A percentile compares a stretch with the other conserved stretches of the same genome.
Evolutionary conservation across 1,284 basidiomycete species (phyloP).

Genomic region (Trametes sp.): DNA sequence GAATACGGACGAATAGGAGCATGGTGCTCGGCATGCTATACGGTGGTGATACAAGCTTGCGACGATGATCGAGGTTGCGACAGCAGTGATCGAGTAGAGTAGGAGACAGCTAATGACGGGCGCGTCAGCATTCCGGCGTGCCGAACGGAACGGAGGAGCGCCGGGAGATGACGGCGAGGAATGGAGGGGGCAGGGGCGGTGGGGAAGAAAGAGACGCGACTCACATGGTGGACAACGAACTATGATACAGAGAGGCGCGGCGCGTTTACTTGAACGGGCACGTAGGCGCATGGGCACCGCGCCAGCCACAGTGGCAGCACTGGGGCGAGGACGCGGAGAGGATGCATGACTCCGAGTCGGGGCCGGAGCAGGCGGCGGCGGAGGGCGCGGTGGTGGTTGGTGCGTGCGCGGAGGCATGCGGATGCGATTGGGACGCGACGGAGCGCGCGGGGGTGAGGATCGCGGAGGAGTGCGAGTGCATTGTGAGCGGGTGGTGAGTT

Average conservation of each 20-base stretch:
- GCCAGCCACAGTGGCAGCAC: conserved; percentile 79
- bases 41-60: conserved; percentile 42
- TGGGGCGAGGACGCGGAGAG: conserved; percentile 61
- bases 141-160: conserved; percentile 24
- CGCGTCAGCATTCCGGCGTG: conserved; percentile 31
- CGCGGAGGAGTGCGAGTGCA: conserved; percentile 32
- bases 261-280: conserved; percentile 65
- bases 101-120: conserved; percentile 28
- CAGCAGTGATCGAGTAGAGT: conserved; percentile 36
- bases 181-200: background rate
- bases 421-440: conserved; percentile 25
- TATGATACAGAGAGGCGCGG: conserved; percentile 29
- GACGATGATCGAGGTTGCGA: conserved; percentile 33
- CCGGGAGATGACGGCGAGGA: conserved; percentile 9
- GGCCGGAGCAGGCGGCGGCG: conserved; percentile 27
- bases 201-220: conserved; percentile 13
- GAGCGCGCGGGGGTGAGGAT: conserved; percentile 28
- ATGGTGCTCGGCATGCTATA: conserved; percentile 31
- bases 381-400: conserved; percentile 19
- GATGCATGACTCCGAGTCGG: conserved; percentile 30
- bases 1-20: conserved; percentile 33
- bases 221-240: conserved; percentile 35
- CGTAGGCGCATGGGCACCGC: conserved; percentile 67
- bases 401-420: conserved; percentile 22
- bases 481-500: conserved; percentile 27